Evolutionary conservation across 805 yeast species (phyloP).

Genomic region (Candida ortonii): DNA sequence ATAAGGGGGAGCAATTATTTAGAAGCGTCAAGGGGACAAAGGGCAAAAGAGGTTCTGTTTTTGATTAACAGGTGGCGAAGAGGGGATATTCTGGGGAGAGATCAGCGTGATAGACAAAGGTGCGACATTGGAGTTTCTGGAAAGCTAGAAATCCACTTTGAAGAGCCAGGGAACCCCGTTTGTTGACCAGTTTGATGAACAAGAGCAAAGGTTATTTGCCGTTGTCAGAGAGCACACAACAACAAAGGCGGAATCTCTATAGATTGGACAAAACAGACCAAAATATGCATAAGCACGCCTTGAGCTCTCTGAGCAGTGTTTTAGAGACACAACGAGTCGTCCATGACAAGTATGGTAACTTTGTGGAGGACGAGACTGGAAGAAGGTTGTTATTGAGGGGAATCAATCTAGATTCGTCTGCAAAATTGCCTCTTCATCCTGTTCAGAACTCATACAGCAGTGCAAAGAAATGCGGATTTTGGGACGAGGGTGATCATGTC

Average conservation of each 20-base stretch:
- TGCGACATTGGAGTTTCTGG: not conserved
- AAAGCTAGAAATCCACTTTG: no score
- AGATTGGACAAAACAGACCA: not conserved
- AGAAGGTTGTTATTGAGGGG: slow-evolving; percentile 70
- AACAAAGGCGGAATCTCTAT: slow-evolving; percentile 4
- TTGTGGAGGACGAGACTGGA: slow-evolving; percentile 50
- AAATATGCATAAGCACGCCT: slow-evolving; percentile 15
- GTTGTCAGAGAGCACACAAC: slow-evolving; percentile 7
- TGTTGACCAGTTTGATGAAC: slow-evolving; percentile 10
- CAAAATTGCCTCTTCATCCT: slow-evolving; percentile 68
- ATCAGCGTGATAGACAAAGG: no score
- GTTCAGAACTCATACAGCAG: slow-evolving; percentile 38
- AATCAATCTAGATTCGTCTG: slow-evolving; percentile 72
- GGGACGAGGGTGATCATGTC: slow-evolving; percentile 63
- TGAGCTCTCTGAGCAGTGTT: slow-evolving; percentile 16
- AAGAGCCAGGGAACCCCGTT: not conserved
- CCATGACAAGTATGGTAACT: slow-evolving; percentile 51
- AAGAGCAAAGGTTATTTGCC: slow-evolving; percentile 16
- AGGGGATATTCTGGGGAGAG: no score
- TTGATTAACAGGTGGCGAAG: no score
- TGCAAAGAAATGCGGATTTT: slow-evolving; percentile 46
- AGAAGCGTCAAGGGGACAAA: no score
- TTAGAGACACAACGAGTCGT: slow-evolving; percentile 22
- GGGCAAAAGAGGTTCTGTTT: no score
- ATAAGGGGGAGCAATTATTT: no score